A percentile compares a stretch with the other conserved stretches of the same genome.
Conservation (phyloP, 129 eudicot genomes). For the Dittrichia graveolens region DNA sequence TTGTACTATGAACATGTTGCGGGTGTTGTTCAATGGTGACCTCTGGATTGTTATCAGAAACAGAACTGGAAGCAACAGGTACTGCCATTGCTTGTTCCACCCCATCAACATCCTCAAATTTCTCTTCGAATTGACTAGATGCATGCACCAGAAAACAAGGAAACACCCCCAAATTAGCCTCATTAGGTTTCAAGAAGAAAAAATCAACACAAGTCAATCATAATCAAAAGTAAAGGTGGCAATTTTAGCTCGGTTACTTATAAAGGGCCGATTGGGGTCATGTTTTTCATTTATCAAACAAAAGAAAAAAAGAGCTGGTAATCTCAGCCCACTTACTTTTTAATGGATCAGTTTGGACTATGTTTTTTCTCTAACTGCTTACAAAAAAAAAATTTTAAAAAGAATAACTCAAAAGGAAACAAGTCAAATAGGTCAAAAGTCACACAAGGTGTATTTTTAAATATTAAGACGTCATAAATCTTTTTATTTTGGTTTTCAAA, state of each 20-base stretch:
- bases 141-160: neutral
- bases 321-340: too few relatives aligned
- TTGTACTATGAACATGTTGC: constrained; percentile 43
- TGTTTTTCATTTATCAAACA: neutral
- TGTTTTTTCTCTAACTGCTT: too few relatives aligned
- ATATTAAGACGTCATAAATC: neutral
- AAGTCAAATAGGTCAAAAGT: neutral
- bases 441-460: neutral
- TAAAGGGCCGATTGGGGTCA: neutral
- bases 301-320: too few relatives aligned
- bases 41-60: constrained; percentile 52
- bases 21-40: constrained; percentile 40
- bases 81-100: constrained; percentile 48
- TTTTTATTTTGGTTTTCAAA: too few relatives aligned
- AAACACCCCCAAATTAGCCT: neutral
- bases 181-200: neutral
- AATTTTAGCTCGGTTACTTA: neutral
- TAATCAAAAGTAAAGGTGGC: neutral
- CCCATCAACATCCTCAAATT: constrained; percentile 81
- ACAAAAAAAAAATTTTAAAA: too few relatives aligned
- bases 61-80: constrained; percentile 64
- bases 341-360: too few relatives aligned
- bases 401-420: too few relatives aligned
- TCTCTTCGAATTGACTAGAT: constrained; percentile 94
- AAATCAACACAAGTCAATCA: neutral